Base-by-base conservation (phyloP, 106 monocot species). In the Narthecium ossifragum region DNA sequence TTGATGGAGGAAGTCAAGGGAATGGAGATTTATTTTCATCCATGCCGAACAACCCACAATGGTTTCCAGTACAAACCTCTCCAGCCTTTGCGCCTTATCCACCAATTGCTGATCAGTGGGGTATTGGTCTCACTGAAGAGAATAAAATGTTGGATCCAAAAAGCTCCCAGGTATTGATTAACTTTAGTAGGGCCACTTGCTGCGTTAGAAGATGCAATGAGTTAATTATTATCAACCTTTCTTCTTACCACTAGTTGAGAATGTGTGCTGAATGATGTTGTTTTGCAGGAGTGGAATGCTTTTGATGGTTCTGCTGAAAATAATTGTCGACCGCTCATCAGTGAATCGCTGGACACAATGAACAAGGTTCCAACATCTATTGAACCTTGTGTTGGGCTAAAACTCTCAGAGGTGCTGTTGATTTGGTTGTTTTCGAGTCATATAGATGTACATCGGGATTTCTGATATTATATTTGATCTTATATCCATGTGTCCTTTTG, bases 271-370 rank as follows among this genome's bases (percentile, higher is more conserved):
- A n/a, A n/a, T n/a, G n/a, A 15, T 20, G 14, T 34, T 45, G 6
- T 55, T 57, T 52, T 63, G 46, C 70, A 75, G 81, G 32, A 59
- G 8, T 85, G 85, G 81, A 73, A 57, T 70, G 75, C 75, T 55
- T 81, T 81, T 78, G 64, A 65, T 56, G 59, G 60, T 61, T 61
- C 55, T 43, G 38, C 62, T 64, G 61, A 47, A 60, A 69, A 31
- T 23, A 23, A 34, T 32, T 48, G 26, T 51, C 29, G 51, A 30
- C 49, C 63, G 52, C 53, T 47, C 49, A 58, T 33, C 23, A 65
- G 27, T 22, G 58, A 63, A 26, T 10, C 31, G 49, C 71, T 57
- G 50, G 63, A 40, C 65, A n/a, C 26, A 13, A 10, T 60, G 18
- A 55, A 70, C 10, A 53, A 30, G 26, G 52, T 57, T 51, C 70